Base-by-base conservation (phyloP, 805 yeast species). In the Ogataea nitratoaversa region DNA sequence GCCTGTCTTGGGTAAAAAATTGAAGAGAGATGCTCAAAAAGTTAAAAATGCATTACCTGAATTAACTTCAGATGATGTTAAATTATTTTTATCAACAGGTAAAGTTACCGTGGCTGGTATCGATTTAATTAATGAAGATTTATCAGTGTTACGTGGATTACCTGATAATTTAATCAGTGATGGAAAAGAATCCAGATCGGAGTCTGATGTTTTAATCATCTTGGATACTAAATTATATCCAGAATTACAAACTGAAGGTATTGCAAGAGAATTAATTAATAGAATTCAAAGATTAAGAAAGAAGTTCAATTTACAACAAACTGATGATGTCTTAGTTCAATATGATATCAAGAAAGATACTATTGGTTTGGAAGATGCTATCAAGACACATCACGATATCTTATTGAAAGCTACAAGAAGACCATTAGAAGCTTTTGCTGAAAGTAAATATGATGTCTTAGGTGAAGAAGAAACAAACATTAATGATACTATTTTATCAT, bases 1-100 rank as follows among this genome's bases (percentile, higher is more conserved):
- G 99, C 96, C 98, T 43, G 87, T 89, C 17, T 76, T 93, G 53
- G 99, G 99, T 70, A 93, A 91, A 76, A 93, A 93, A 68, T 78
- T 93, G 66, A 91, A 89, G 79, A 81, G 82, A 62, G 98, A 90
- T 56, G 95, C 86, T 46, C 88, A 85, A 70, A 82, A 79, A 64
- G 99, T 93, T 45, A 95, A 91, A 75, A 95, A 82, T 58, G 98
- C 95, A 14, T 75, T 93, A 53, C 98, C 97, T 48, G 59, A 59
- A 8, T 76, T 93, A 37, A 68, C 91, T 17, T 84, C 97, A 9
- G 84, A 72, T 13, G 90, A 88, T 43, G 96, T 93, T 37, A 86
- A 85, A 66, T 60, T 67, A 24, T 93, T 82, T 60, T 71, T 89
- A 44, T 66, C 71, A 37, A 67, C 79, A 27, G 96, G 96, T 53